Conservation (phyloP, 225 moss, liverwort and hornwort species). For the Bryoerythrophyllum caledonicum region DNA sequence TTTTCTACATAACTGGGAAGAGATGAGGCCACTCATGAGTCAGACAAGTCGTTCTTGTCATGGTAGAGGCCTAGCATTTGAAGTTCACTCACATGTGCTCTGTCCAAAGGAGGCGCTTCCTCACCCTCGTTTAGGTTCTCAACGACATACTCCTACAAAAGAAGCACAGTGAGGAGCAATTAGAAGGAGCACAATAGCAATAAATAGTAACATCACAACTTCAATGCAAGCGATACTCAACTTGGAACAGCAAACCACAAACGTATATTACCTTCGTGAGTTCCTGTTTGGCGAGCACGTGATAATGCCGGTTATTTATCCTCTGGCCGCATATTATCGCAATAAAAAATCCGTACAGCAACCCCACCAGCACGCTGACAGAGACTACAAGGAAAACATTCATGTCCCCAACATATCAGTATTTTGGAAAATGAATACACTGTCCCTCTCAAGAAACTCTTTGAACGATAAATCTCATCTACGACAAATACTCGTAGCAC, state of each 20-base stretch:
- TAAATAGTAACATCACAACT: conserved; percentile 2
- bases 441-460: neutral
- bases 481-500: neutral
- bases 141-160: conserved; percentile 83
- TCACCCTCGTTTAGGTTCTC: conserved; percentile 70
- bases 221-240: conserved; percentile 7
- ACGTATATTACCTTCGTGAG: conserved; percentile 66
- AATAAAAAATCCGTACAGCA: conserved; percentile 85
- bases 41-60: conserved; percentile 25
- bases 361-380: conserved; percentile 77
- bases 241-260: conserved; percentile 4
- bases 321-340: conserved; percentile 89
- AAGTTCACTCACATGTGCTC: conserved; percentile 74
- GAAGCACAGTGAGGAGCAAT: conserved; percentile 20
- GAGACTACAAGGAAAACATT: conserved; percentile 55
- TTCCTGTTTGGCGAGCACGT: conserved; percentile 88
- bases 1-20: neutral
- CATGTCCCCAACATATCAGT: neutral
- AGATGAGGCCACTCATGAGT: conserved; percentile 17
- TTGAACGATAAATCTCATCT: neutral
- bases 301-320: conserved; percentile 82
- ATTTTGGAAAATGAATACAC: neutral
- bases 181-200: conserved; percentile 14
- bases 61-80: conserved; percentile 76
- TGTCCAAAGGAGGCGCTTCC: conserved; percentile 63